phyloP scores from a whole-genome alignment of 139 green algal genomes.

The Chloropicon primus region DNA sequence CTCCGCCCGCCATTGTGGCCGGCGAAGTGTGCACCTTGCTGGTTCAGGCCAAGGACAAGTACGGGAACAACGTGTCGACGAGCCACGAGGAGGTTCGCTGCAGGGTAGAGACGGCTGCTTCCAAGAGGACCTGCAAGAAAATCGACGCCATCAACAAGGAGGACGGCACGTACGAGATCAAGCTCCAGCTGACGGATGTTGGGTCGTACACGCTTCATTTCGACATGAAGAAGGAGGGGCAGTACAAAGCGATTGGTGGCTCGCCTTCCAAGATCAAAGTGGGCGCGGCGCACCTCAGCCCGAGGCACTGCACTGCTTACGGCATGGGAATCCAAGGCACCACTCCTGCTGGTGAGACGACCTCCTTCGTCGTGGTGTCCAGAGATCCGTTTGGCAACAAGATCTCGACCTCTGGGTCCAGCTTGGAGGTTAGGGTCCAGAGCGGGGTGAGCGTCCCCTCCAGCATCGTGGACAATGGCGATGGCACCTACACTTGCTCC shows the following conservation, averaged over 20 bases:
- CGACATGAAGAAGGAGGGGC: not conserved
- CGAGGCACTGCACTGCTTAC: not conserved
- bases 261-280: not conserved
- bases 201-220: not conserved
- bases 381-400: constrained; percentile 4
- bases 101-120: not conserved
- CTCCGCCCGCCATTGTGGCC: not conserved
- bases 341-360: not conserved
- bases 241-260: constrained; percentile 4
- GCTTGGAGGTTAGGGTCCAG: constrained; percentile 5
- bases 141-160: not conserved
- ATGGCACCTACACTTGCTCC: constrained; percentile 7
- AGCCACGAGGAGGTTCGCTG: not conserved
- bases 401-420: not conserved
- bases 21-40: not conserved
- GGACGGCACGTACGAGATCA: not conserved
- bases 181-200: not conserved
- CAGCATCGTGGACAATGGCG: constrained; percentile 4
- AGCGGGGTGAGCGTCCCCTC: not conserved
- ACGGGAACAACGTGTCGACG: not conserved
- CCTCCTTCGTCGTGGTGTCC: not conserved
- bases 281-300: not conserved
- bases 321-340: not conserved
- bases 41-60: not conserved
- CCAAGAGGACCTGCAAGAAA: not conserved